Evolutionary conservation across 2,329 filamentous ascomycete species (phyloP), one percentile per base, ranked within the genome.

Genomic region (Claviceps africana): DNA sequence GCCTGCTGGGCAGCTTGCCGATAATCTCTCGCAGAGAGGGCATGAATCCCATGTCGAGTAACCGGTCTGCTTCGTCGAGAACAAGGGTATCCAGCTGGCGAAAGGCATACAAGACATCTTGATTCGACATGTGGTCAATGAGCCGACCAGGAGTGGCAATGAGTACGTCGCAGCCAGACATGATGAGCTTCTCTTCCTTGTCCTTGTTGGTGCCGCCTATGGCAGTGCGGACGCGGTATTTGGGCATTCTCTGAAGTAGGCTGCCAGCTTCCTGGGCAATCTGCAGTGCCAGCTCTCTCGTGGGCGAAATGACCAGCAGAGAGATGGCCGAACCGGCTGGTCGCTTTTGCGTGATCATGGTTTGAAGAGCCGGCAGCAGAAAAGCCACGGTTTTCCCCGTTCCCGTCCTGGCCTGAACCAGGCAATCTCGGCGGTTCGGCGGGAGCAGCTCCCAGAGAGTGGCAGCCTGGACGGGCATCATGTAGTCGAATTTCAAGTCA

Each of bases 311-410:
- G 54, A 86, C 74, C n/a, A 86, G 72, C 2, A 82, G 70, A 15
- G 78, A 76, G 35, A 84, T 71, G 62, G 66, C 74, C 56, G 61
- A 64, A 31, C 56, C 66, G 10, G 56, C 53, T 15, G 59, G 58
- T 25, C 59, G 55, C 51, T 65, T 65, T 53, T 65, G 66, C 48
- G 67, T 68, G 59, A 91, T 72, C 61, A 93, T 83, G 54, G 79
- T 85, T 65, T 93, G 85, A 37, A 94, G 70, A n/a, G 86, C 77
- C n/a, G 88, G 88, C 3, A 93, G 71, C 37, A 94, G 74, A 69
- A 94, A 94, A 47, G 85, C 88, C 52, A 93, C 68, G 0, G 88
- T 94, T 70, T 94, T 94, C 59, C 88, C 88, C 0, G 88, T 94
- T 58, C 88, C 88, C 1, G 88, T 94, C 71, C 86, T 90, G 50